Base-by-base conservation (phyloP, 768 basidiomycete genomes). In the Leccinum subtestaceum region DNA sequence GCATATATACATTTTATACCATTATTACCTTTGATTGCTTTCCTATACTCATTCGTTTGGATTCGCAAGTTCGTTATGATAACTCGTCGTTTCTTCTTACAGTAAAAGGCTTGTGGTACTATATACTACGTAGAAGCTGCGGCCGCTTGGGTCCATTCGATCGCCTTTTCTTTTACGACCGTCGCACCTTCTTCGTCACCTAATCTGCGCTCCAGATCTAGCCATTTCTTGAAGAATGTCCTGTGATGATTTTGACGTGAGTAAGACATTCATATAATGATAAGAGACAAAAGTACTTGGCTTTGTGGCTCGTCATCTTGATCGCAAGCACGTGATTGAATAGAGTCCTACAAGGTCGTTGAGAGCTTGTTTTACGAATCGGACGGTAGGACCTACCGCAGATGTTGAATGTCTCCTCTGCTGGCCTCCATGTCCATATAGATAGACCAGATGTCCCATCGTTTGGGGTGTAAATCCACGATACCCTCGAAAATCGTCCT, bases 171-270 rank as follows among this genome's bases (percentile, higher is more conserved):
- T 78, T 98, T 99, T 49, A 97, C 95, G 49, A 71, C 70, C 31
- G 83, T 81, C 27, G 84, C 87, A 19, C 95, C 94, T 46, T 88
- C 87, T 59, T 90, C 92, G 65, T 97, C 92, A 4, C 96, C 97
- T 59, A 95, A 75, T 64, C 85, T 83, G 64, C 84, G 85, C 73
- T 98, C 97, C 40, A 97, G 74, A 59, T 87, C 87, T 32, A 98
- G 79, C 93, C 95, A 97, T 73, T 98, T 98, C 76, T 99, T 99
- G 84, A 99, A 98, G 74, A 98, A 88, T 29, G 88, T 84, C 75
- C 93, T 95, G 29, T 58, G 23, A 58, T 53, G 59, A 57, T 64
- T 64, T 9, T 11, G 11, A 63, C 55, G 32, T 65, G 55, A 66
- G 60, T 31, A 25, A 13, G 15, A 57, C 21, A 19, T 17, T 21